A percentile compares a stretch with the other conserved stretches of the same genome.
phyloP scores from a whole-genome alignment of 257 asterid genomes.

The Solanum chiquidenum region DNA sequence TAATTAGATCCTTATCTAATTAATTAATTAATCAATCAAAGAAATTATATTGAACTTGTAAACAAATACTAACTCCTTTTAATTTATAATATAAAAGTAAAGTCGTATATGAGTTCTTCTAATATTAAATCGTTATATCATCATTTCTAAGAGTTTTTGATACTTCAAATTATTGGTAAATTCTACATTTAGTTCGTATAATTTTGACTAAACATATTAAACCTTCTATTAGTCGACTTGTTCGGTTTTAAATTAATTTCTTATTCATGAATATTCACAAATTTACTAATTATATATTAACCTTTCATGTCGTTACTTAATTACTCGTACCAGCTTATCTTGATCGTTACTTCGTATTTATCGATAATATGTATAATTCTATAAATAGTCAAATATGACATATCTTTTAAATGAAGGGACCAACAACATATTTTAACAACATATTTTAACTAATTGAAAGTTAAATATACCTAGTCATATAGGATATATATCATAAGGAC shows the following conservation, averaged over 20 bases:
- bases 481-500: not conserved
- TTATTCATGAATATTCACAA: not conserved
- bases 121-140: not conserved
- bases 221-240: not conserved
- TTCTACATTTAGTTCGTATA: not conserved
- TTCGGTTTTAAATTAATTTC: not conserved
- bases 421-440: not conserved
- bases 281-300: not conserved
- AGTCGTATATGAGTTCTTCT: not conserved
- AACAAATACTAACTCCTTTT: not conserved
- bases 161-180: not conserved
- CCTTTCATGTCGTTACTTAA: not conserved
- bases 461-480: not conserved
- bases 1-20: not conserved
- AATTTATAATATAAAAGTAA: not conserved
- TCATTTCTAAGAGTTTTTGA: not conserved
- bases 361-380: not conserved
- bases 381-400: not conserved
- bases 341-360: not conserved
- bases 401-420: not conserved
- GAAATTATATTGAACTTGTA: not conserved
- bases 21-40: not conserved
- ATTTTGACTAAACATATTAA: not conserved
- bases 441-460: not conserved
- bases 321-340: not conserved